These are phyloP conservation scores for Hirsutella minnesotensis DNA, from an alignment of 2,329 filamentous ascomycete species.

Conservation along the genomic window DNA sequence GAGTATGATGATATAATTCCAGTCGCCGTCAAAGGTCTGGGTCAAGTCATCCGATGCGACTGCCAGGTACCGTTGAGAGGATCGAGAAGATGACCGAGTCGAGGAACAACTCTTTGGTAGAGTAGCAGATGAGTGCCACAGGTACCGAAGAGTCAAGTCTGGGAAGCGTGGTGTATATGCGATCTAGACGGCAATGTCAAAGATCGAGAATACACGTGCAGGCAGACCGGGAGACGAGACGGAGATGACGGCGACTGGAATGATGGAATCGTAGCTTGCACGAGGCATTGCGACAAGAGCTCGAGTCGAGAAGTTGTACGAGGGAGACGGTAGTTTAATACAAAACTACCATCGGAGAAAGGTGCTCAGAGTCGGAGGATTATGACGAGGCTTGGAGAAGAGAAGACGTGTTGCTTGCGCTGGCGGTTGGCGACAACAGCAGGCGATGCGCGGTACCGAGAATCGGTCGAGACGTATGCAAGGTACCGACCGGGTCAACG, in stretches of 20 bases:
- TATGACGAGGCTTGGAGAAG: not conserved
- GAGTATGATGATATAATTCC: conserved; percentile 20
- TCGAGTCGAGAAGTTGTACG: conserved; percentile 14
- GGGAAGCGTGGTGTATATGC: conserved; percentile 16
- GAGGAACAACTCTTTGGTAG: conserved; percentile 24
- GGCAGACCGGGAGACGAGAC: conserved; percentile 44
- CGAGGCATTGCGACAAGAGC: conserved; percentile 43
- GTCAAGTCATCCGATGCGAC: conserved; percentile 27
- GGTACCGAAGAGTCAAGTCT: conserved; percentile 27
- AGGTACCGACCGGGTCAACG: too few species aligned
- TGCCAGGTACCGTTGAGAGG: conserved; percentile 22
- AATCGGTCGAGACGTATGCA: too few species aligned
- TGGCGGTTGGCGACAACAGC: not conserved
- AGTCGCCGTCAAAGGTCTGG: conserved; percentile 40
- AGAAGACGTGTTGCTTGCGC: not conserved
- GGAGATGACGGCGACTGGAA: conserved; percentile 53
- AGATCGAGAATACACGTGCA: conserved; percentile 40
- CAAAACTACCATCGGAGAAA: conserved; percentile 3
- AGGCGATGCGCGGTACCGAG: too few species aligned
- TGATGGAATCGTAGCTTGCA: conserved; percentile 33
- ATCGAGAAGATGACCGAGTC: conserved; percentile 20
- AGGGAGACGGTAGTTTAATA: conserved; percentile 14
- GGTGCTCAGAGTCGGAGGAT: not conserved
- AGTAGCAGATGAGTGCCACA: conserved; percentile 19
- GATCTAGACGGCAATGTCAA: conserved; percentile 30